These are phyloP conservation scores for Nothophoma quercina DNA, from an alignment of 2,329 filamentous ascomycete species.

Conservation along the genomic window DNA sequence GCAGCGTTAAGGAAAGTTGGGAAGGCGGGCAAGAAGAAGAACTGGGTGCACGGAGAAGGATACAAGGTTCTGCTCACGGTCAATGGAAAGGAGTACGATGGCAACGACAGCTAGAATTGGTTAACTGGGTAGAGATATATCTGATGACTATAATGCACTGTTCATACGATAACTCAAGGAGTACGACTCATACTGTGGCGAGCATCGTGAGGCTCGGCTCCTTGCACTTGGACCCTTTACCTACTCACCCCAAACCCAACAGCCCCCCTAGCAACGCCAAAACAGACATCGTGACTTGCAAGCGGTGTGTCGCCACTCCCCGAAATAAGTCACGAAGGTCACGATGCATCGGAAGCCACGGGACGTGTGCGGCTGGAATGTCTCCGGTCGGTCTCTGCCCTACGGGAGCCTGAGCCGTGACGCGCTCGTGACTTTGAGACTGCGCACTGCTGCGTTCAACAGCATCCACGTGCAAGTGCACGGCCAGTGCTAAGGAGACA, in stretches of 20 bases:
- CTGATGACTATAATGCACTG: conserved; percentile 7
- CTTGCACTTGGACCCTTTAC: neutral
- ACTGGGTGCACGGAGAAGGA: conserved; percentile 43
- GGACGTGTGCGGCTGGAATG: conserved; percentile 2
- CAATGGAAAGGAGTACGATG: conserved; percentile 34
- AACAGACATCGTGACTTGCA: conserved; percentile 34
- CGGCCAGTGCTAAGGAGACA: conserved; percentile 36
- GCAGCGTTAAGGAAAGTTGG: conserved; percentile 41
- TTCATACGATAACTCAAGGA: neutral
- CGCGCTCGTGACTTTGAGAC: conserved; percentile 11
- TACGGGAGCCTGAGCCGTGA: neutral
- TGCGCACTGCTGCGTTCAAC: too few relatives aligned
- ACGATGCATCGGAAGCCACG: conserved; percentile 8
- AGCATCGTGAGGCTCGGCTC: conserved; percentile 1
- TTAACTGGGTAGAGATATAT: neutral
- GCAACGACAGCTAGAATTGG: conserved; percentile 23
- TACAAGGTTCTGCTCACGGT: conserved; percentile 40
- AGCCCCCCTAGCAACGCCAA: conserved; percentile 12
- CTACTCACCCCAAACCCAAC: neutral
- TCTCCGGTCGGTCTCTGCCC: neutral
- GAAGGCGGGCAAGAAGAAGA: conserved; percentile 52
- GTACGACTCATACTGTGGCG: conserved; percentile 18
- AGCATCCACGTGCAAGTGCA: conserved; percentile 35
- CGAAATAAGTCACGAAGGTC: conserved; percentile 10
- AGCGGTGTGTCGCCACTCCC: conserved; percentile 34